Base-by-base conservation (phyloP, 2,329 filamentous ascomycete species). In the Cladosporium sp. region DNA sequence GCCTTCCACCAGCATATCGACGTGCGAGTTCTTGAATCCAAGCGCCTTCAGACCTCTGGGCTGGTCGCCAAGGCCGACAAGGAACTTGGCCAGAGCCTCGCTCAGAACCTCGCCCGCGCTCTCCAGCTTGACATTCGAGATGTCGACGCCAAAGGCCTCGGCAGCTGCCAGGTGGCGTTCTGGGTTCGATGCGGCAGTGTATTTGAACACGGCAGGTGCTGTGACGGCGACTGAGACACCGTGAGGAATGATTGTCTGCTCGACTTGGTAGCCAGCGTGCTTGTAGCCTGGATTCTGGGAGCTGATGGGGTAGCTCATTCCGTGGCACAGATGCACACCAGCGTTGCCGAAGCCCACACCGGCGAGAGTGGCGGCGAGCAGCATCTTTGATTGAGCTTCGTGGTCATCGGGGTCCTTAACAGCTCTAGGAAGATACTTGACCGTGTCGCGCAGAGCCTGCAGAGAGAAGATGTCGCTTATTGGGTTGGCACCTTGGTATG, bases 291-390 rank as follows among this genome's bases (percentile, higher is more conserved):
- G 90, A 72, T 99, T 99, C 72, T 97, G 92, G 30, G 92, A 90
- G 0, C 91, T 96, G 70, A 99, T 96, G 17, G 94, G 94, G 71
- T 99, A 99, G 22, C 90, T 95, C 93, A 99, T 97, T 72, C 93
- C 88, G 71, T 90, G 88, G 73, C 88, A 90, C 9, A 90, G 80
- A 76, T 99, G 94, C 2, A 99, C 94, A 51, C 95, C 94, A 1
- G 95, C 95, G 69, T 99, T 99, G 19, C 95, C 94, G 73, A 99
- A 99, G 0, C 94, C 94, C 3, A 99, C 92, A 47, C 94, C 94
- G 0, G 95, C 94, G 2, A 99, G 80, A 0, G 94, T 99, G 0
- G 94, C 89, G 2, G 94, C 94, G 19, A 99, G 84, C 30, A 99
- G 82, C 95, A 99, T 99, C 74, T 97, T 87, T 34, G 85, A 89